Base-by-base conservation (phyloP, 345 rosid genomes). In the Cardamine chenopodiifolia region DNA sequence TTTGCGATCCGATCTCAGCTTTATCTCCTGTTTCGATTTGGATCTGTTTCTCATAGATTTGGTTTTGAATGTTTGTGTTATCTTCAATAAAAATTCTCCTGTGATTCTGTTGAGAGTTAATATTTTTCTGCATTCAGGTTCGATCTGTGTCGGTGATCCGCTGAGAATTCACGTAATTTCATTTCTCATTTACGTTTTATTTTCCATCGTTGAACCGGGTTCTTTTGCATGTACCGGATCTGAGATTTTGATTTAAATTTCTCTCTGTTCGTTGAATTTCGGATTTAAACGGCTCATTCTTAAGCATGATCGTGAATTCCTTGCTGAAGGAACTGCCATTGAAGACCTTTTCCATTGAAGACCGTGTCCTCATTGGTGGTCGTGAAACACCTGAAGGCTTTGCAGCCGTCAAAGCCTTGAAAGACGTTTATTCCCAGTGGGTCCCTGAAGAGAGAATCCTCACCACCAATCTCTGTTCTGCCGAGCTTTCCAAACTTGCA, bases 281-380 rank as follows among this genome's bases (percentile, higher is more conserved):
- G 42, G 2, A 15, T 62, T 17, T 2, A 52, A 66, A 26, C n/a
- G 54, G 53, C 58, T 53, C 70, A 17, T 31, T 40, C 15, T 25
- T 62, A 62, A 62, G 71, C 66, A 35, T 57, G 56, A 64, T 77
- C 48, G 49, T 39, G 49, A 57, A 17, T 92, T 92, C 76, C 97
- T 92, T 78, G 97, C 97, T 5, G 97, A 92, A 77, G 97, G 97
- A 79, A 92, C 97, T 49, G 97, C 97, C 17, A 88, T 90, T 35
- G 65, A 75, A 18, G 97, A 92, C 72, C 89, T 92, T 66, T 78
- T 88, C 71, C 52, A 74, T 1, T n/a, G n/a, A n/a, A n/a, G 97
- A 92, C 73, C 88, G 96, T 37, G 97, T 90, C 35, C 96, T 92
- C 6, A 92, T 92, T 15, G 96, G 97, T 44, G 97, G 97, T 22